Conservation (phyloP, 805 yeast genomes). For the Ogataea pini region DNA sequence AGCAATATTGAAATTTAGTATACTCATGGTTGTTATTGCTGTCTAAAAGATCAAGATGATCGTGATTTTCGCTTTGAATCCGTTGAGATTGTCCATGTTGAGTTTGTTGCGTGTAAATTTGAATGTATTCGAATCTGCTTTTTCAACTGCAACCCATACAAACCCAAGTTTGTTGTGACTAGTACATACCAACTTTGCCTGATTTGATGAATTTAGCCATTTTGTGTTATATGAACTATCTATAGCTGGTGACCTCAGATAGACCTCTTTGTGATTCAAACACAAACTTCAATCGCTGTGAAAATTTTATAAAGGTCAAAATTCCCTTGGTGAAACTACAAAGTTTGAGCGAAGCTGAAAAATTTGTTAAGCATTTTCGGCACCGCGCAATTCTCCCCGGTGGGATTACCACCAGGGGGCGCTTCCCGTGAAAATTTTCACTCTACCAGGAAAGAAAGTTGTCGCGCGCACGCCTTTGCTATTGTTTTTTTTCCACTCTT, state of each 20-base stretch:
- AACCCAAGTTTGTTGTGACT: background rate
- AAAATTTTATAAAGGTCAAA: constrained; percentile 6
- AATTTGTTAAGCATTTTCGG: constrained; percentile 8
- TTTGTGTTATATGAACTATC: constrained; percentile 30
- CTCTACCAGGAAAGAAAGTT: background rate
- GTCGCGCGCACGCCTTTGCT: constrained; percentile 8
- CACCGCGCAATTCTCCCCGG: constrained; percentile 4
- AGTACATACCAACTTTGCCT: constrained; percentile 96
- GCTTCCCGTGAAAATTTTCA: constrained; percentile 13
- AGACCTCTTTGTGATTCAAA: constrained; percentile 5
- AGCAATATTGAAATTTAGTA: too few relatives aligned
- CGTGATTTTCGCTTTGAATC: too few relatives aligned
- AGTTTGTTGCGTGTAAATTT: background rate
- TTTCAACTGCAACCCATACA: background rate
- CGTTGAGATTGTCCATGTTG: background rate
- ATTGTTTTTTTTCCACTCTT: constrained; percentile 1
- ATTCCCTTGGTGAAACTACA: constrained; percentile 12
- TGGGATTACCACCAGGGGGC: background rate
- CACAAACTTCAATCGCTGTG: constrained; percentile 6
- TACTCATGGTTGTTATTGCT: too few relatives aligned
- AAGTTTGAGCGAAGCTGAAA: constrained; percentile 18
- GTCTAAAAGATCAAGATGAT: too few relatives aligned
- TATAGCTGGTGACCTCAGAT: constrained; percentile 13
- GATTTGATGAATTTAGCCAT: constrained; percentile 99
- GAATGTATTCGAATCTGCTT: background rate